phyloP scores from a whole-genome alignment of 192 early-diverging fungal species.

The Umbelopsis sp. region DNA sequence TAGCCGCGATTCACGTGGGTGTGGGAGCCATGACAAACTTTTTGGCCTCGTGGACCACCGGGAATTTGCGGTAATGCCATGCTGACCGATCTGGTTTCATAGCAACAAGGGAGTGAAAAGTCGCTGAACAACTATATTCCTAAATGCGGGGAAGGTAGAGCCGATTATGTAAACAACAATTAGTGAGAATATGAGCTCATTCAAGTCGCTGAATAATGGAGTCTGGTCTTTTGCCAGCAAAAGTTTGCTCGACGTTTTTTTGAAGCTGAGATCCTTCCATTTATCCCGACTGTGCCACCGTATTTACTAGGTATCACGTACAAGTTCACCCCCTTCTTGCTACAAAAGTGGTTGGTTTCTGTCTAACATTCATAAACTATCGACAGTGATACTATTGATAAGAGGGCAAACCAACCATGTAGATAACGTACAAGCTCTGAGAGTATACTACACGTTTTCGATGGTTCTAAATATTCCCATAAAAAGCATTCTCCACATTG shows the following conservation, averaged over 20 bases:
- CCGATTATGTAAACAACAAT: too few species aligned
- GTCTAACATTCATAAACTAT: too few species aligned
- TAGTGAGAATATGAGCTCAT: too few species aligned
- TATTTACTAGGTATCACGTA: background rate
- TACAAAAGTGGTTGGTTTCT: too few species aligned
- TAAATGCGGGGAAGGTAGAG: background rate
- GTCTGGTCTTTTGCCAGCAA: too few species aligned
- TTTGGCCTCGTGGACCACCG: background rate
- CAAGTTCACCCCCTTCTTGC: background rate
- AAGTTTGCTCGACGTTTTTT: too few species aligned
- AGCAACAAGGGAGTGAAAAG: background rate
- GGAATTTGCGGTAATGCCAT: constrained; percentile 13
- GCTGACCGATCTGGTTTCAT: background rate
- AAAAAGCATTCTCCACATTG: constrained; percentile 17
- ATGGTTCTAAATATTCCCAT: constrained; percentile 9
- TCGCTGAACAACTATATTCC: background rate
- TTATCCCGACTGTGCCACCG: background rate
- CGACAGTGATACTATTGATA: too few species aligned
- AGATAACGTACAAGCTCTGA: too few species aligned
- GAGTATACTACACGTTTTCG: too few species aligned
- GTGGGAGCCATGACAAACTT: background rate
- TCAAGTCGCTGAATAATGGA: too few species aligned
- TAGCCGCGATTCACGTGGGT: background rate
- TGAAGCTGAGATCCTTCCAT: background rate
- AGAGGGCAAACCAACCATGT: too few species aligned